Percentiles rank a stretch among this genome's conserved stretches.
Conservation (phyloP, 306 rosid genomes). For the Ziziphus jujuba region DNA sequence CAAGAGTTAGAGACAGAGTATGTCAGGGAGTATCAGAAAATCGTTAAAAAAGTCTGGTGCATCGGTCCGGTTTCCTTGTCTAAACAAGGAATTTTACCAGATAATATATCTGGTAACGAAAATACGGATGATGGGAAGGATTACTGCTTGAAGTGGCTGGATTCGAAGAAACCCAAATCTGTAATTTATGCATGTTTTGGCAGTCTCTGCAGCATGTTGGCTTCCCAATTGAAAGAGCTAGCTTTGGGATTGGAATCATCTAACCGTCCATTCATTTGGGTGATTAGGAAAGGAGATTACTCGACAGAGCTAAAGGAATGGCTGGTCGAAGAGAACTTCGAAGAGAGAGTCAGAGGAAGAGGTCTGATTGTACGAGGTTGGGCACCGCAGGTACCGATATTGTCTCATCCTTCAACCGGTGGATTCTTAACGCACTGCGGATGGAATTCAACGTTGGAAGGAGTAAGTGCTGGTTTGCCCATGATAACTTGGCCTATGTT, state of each 20-base stretch:
- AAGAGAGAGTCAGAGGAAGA: conserved; percentile 33
- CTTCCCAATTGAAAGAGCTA: conserved; percentile 34
- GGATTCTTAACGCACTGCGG: conserved; percentile 66
- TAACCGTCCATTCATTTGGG: conserved; percentile 28
- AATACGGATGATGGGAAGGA: conserved; percentile 6
- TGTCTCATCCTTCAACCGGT: conserved; percentile 50
- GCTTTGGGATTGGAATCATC: conserved; percentile 33
- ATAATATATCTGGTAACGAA: not conserved
- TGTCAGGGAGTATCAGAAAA: conserved; percentile 33
- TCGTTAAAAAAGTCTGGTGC: conserved; percentile 39
- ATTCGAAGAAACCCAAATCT: conserved; percentile 4
- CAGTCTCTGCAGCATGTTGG: conserved; percentile 1
- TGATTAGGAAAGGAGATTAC: not conserved
- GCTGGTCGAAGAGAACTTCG: conserved; percentile 35
- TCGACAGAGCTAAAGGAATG: conserved; percentile 20
- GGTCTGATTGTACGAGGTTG: conserved; percentile 50
- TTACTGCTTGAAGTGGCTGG: conserved; percentile 30
- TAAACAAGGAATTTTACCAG: conserved; percentile 10
- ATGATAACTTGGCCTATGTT: conserved; percentile 67
- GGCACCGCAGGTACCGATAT: conserved; percentile 54
- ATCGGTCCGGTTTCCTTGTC: conserved; percentile 39
- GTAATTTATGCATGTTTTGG: conserved; percentile 39
- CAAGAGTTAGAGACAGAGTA: conserved; percentile 48
- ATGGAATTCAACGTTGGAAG: conserved; percentile 59
- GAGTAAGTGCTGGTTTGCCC: conserved; percentile 49